phyloP scores from a whole-genome alignment of 2,329 filamentous ascomycete species.

The Ceratocystis ficicola region DNA sequence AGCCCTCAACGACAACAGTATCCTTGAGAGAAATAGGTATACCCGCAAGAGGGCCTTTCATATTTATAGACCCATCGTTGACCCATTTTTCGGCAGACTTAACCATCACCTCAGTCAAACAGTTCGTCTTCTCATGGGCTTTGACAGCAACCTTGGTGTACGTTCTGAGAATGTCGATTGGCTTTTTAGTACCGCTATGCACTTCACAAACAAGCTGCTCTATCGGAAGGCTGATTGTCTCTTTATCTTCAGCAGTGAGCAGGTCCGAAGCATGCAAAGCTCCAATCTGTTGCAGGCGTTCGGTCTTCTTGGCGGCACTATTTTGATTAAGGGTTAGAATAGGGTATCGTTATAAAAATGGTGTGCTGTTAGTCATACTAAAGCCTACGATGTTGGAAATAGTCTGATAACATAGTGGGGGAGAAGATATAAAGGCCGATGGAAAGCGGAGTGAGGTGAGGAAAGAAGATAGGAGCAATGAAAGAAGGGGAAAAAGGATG shows the following conservation, averaged over 20 bases:
- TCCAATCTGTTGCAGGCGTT: slow-evolving; percentile 58
- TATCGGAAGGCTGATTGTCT: slow-evolving; percentile 61
- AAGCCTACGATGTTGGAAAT: slow-evolving; percentile 27
- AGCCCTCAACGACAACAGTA: slow-evolving; percentile 65
- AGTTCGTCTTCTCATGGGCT: slow-evolving; percentile 80
- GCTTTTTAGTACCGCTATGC: slow-evolving; percentile 52
- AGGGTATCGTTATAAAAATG: background rate
- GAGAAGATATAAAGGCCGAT: background rate
- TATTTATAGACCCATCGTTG: slow-evolving; percentile 46
- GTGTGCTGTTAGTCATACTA: slow-evolving; percentile 25
- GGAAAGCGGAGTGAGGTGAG: background rate
- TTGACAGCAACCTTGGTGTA: slow-evolving; percentile 79
- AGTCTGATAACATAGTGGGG: slow-evolving; percentile 18
- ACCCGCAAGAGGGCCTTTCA: slow-evolving; percentile 72
- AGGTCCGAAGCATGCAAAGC: slow-evolving; percentile 48
- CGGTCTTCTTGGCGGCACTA: slow-evolving; percentile 54
- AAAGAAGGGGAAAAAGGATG: background rate
- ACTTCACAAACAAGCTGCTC: slow-evolving; percentile 66
- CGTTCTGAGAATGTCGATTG: slow-evolving; percentile 63
- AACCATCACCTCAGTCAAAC: slow-evolving; percentile 76
- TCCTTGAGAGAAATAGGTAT: slow-evolving; percentile 81
- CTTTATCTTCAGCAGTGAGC: slow-evolving; percentile 51
- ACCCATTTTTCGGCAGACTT: slow-evolving; percentile 65
- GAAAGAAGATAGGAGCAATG: background rate
- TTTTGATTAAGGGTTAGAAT: background rate